phyloP scores from a whole-genome alignment of 2,329 filamentous ascomycete species.

The Camptophora hylomeconis region DNA sequence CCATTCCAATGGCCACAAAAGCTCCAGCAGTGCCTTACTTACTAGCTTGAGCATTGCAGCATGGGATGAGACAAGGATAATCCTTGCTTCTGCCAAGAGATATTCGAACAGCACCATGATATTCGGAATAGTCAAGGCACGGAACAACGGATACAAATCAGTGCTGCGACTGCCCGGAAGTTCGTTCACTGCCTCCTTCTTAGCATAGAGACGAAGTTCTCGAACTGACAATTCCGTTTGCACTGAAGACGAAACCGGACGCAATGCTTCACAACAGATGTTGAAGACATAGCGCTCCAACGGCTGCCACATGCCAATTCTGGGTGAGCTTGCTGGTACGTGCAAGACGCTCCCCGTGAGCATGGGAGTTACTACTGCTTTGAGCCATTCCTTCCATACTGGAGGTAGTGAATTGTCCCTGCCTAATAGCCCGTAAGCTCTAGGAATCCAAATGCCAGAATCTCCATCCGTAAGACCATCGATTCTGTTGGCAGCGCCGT shows the following conservation, averaged over 20 bases:
- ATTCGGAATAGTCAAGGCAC: constrained; percentile 79
- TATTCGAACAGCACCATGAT: constrained; percentile 89
- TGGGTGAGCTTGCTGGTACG: constrained; percentile 77
- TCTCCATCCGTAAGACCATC: constrained; percentile 92
- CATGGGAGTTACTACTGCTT: constrained; percentile 91
- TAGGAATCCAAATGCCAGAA: constrained; percentile 87
- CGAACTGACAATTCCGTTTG: constrained; percentile 86
- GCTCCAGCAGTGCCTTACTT: constrained; percentile 69
- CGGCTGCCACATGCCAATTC: constrained; percentile 88
- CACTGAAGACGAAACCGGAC: constrained; percentile 82
- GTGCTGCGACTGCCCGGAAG: constrained; percentile 81
- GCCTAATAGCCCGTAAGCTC: constrained; percentile 85
- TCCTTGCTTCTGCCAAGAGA: constrained; percentile 80
- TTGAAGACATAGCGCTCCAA: constrained; percentile 95
- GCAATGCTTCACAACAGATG: constrained; percentile 86
- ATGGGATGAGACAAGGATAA: constrained; percentile 91
- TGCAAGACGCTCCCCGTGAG: constrained; percentile 71
- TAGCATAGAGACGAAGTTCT: constrained; percentile 80
- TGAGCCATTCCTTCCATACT: constrained; percentile 98
- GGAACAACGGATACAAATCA: constrained; percentile 86
- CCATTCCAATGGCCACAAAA: constrained; percentile 87
- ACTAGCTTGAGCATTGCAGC: constrained; percentile 92
- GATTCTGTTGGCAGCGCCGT: constrained; percentile 92
- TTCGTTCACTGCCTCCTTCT: constrained; percentile 87
- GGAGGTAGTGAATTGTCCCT: constrained; percentile 68